A percentile compares a stretch with the other conserved stretches of the same genome.
Evolutionary conservation across 2,329 filamentous ascomycete species (phyloP).

Genomic region (Colletotrichum melonis): DNA sequence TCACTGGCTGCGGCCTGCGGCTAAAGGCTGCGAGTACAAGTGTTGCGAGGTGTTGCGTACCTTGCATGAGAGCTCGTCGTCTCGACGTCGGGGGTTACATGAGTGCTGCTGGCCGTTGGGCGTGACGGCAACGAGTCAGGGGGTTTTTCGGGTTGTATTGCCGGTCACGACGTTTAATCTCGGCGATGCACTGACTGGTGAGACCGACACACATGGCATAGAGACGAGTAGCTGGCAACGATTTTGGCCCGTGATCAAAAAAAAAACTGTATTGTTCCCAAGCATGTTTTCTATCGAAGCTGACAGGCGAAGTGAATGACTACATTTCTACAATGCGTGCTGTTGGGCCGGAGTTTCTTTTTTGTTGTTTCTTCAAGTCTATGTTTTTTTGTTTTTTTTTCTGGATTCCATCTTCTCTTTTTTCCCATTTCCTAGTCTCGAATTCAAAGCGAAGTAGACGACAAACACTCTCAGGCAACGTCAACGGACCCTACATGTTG

Average conservation of each 20-base stretch:
- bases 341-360: conserved; percentile 13
- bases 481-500: conserved; percentile 35
- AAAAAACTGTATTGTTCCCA: conserved; percentile 8
- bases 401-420: background rate
- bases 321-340: conserved; percentile 1
- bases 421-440: background rate
- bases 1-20: background rate
- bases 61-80: background rate
- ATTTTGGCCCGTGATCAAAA: background rate
- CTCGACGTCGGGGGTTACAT: background rate
- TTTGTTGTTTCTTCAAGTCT: background rate
- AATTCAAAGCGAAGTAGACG: background rate
- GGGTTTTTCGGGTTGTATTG: background rate
- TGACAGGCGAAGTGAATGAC: conserved; percentile 9
- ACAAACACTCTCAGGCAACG: background rate
- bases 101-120: background rate
- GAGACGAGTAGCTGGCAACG: background rate
- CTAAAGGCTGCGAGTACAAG: background rate
- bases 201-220: background rate
- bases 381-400: background rate
- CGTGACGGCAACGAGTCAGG: background rate
- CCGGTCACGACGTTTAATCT: background rate
- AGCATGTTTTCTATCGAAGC: background rate
- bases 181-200: too few species aligned
- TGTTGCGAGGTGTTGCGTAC: background rate